Evolutionary conservation across 169 alveolate genomes (phyloP), one percentile per base, ranked within the genome.

Genomic region (Condylostoma magnum): DNA sequence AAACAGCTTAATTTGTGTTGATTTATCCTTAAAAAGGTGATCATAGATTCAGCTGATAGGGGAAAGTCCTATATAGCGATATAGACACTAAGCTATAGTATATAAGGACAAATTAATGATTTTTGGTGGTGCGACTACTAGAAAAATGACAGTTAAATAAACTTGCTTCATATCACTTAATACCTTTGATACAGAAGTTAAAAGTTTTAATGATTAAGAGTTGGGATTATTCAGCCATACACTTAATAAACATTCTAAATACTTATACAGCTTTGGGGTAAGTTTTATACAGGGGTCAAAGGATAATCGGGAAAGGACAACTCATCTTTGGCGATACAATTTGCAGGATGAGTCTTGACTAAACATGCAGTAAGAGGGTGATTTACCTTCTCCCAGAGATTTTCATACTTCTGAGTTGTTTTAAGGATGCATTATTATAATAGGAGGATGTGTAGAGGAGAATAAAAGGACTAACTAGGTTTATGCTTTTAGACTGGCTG

Each of bases 391-490:
- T 20, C 52, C 52, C 8, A 57, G 25, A 18, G 27, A 18, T 3
- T 57, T 57, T 36, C 33, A 20, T 37, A 18, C 69, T 12, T 20
- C 33, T 18, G 51, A 18, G 4, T 27, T 57, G 12, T 36, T 22
- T 36, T 47, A 57, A 18, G 69, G 25, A 57, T 28, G 20, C 27
- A 20, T 28, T n/a, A 33, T 57, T 57, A 28, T 57, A 6, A 34
- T 57, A 8, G 69, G 69, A 31, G 69, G 69, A 34, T 34, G 37
- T 36, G 15, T 33, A 28, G 37, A 57, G 3, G 51, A 36, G 37
- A 47, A 47, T 3, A 47, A 47, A 2, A 57, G 69, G 69, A 18
- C 51, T 34, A 57, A 57, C 27, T 27, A 57, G n/a, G 37, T 51
- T 57, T 57, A 34, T 4, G 51, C 37, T 3, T 36, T 18, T 34